These are phyloP conservation scores for Pinus albicaulis DNA, from an alignment of 75 land plant species.

Conservation along the genomic window DNA sequence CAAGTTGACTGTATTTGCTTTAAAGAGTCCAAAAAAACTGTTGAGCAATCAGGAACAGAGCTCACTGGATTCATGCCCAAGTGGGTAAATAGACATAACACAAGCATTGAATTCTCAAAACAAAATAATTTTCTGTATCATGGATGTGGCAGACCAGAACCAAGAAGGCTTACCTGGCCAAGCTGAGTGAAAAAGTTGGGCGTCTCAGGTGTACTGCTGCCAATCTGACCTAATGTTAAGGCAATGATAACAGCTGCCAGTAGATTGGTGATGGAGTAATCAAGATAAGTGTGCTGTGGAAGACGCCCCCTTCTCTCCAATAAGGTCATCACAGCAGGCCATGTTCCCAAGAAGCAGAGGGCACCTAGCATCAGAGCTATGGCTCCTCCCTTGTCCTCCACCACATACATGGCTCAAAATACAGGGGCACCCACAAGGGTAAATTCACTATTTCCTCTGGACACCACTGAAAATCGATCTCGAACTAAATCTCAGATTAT, in stretches of 20 bases:
- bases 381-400: slow-evolving; percentile 92
- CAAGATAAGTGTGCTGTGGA: slow-evolving; percentile 95
- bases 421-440: too few relatives aligned
- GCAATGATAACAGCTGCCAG: slow-evolving; percentile 94
- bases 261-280: slow-evolving; percentile 89
- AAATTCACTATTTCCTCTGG: too few relatives aligned
- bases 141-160: too few relatives aligned
- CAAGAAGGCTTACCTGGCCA: slow-evolving; percentile 46
- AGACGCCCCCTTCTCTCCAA: slow-evolving; percentile 90
- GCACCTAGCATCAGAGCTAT: slow-evolving; percentile 93
- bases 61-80: too few relatives aligned
- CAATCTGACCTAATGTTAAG: slow-evolving; percentile 92
- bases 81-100: too few relatives aligned
- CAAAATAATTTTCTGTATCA: too few relatives aligned
- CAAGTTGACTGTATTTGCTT: too few relatives aligned
- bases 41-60: too few relatives aligned
- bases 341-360: slow-evolving; percentile 93
- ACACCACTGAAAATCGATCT: too few relatives aligned
- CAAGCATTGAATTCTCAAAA: too few relatives aligned
- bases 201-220: slow-evolving; percentile 30
- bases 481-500: too few relatives aligned
- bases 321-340: slow-evolving; percentile 91
- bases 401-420: slow-evolving; percentile 14
- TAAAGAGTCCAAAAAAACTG: too few relatives aligned
- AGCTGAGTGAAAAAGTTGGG: slow-evolving; percentile 91